Percentiles rank a stretch among this genome's conserved stretches.
phyloP scores from a whole-genome alignment of 352 stramenopile genomes.

The Globisporangium irregulare region DNA sequence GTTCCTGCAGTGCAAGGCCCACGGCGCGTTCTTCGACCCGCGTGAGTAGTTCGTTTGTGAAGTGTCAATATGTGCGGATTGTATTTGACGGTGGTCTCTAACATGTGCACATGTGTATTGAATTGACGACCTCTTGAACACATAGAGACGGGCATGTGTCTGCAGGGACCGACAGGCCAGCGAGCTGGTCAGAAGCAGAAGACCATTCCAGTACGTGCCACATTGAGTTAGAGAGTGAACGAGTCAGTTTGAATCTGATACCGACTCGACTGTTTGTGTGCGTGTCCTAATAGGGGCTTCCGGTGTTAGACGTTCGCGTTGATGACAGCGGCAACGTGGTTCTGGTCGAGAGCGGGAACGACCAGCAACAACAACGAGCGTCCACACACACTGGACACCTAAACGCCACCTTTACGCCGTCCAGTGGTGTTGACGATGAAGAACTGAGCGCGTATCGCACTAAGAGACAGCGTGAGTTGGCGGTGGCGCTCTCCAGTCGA shows the following conservation, averaged over 20 bases:
- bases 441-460: conserved; percentile 35
- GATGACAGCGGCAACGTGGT: conserved; percentile 41
- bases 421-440: conserved; percentile 11
- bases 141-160: conserved; percentile 55
- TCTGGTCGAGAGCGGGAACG: conserved; percentile 15
- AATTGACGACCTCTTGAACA: neutral
- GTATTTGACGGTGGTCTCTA: neutral
- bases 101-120: neutral
- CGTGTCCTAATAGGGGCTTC: conserved; percentile 26
- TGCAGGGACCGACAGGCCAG: conserved; percentile 46
- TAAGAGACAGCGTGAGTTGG: conserved; percentile 44
- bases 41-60: conserved; percentile 16
- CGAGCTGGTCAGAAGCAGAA: conserved; percentile 24
- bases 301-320: conserved; percentile 36
- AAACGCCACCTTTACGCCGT: neutral
- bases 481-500: conserved; percentile 32
- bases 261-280: neutral
- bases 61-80: neutral
- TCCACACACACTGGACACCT: neutral
- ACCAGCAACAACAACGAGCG: conserved; percentile 4
- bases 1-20: conserved; percentile 79
- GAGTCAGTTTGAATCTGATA: neutral
- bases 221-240: neutral
- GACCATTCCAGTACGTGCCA: conserved; percentile 28
- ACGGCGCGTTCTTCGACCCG: conserved; percentile 80